Evolutionary conservation across 768 basidiomycete genomes (phyloP).

Genomic region (Phylloporus sp.): DNA sequence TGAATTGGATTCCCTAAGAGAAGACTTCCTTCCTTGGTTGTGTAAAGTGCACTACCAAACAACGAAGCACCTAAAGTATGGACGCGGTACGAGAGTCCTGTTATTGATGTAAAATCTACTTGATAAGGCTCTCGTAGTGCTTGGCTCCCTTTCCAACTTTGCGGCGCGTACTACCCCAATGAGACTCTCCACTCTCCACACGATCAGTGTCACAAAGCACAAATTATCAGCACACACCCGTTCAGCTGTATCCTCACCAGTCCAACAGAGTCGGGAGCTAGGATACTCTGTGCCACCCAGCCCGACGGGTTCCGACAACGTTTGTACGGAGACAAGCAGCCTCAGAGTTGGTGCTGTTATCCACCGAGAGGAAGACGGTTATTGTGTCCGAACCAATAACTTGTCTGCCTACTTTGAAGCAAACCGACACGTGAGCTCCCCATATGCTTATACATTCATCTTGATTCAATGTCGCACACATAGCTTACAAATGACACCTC

Average conservation of each 20-base stretch:
- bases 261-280: slow-evolving; percentile 26
- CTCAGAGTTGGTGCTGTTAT: slow-evolving; percentile 63
- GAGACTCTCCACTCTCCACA: slow-evolving; percentile 53
- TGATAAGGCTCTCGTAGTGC: slow-evolving; percentile 29
- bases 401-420: slow-evolving; percentile 72
- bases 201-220: slow-evolving; percentile 14
- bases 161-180: slow-evolving; percentile 40
- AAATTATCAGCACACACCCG: slow-evolving; percentile 7
- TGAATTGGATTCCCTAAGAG: slow-evolving; percentile 75
- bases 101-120: neutral
- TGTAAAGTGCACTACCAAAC: slow-evolving; percentile 79
- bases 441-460: neutral
- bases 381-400: slow-evolving; percentile 70
- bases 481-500: slow-evolving; percentile 47
- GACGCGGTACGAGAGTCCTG: slow-evolving; percentile 37
- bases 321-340: slow-evolving; percentile 35
- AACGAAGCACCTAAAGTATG: slow-evolving; percentile 56
- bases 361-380: slow-evolving; percentile 48
- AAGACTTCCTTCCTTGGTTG: slow-evolving; percentile 91
- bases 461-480: slow-evolving; percentile 12
- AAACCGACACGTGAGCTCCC: slow-evolving; percentile 62
- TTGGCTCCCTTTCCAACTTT: slow-evolving; percentile 41
- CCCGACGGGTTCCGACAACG: slow-evolving; percentile 37
- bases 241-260: slow-evolving; percentile 15
- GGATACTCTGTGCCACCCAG: slow-evolving; percentile 43